phyloP scores from a whole-genome alignment of 2,329 filamentous ascomycete genomes.

The Beauveria varroae region DNA sequence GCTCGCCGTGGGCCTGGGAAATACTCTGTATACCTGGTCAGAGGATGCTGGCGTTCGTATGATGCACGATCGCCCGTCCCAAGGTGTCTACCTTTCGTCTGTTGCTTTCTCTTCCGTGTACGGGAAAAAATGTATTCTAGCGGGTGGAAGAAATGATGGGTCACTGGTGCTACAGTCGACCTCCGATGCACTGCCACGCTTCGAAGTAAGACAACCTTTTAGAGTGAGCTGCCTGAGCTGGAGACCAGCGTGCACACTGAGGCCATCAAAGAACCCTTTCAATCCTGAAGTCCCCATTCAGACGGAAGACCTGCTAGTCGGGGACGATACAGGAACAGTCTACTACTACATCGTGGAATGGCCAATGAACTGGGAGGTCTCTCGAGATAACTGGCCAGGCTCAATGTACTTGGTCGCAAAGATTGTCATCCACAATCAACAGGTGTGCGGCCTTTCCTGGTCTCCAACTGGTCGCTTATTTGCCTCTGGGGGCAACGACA shows the following conservation, averaged over 20 bases:
- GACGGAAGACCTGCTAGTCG: constrained; percentile 79
- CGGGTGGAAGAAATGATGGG: constrained; percentile 73
- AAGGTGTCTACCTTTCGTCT: constrained; percentile 60
- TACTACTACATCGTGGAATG: constrained; percentile 91
- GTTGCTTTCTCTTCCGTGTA: constrained; percentile 79
- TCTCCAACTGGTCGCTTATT: constrained; percentile 68
- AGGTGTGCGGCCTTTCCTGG: constrained; percentile 92
- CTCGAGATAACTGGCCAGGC: constrained; percentile 64
- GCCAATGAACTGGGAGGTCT: constrained; percentile 57
- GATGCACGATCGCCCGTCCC: constrained; percentile 27
- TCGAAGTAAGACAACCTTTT: constrained; percentile 64
- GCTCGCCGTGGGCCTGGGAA: constrained; percentile 75
- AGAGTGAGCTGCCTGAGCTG: constrained; percentile 77
- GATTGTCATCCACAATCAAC: constrained; percentile 74
- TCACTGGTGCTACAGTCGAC: constrained; percentile 72
- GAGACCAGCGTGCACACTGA: constrained; percentile 53
- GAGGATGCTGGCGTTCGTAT: constrained; percentile 58
- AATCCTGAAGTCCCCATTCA: constrained; percentile 44
- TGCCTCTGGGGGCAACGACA: constrained; percentile 89
- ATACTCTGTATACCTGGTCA: constrained; percentile 82
- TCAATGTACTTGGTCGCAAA: constrained; percentile 69
- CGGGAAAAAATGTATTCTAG: constrained; percentile 73
- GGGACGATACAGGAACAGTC: constrained; percentile 73
- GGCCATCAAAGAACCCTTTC: constrained; percentile 44
- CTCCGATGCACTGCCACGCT: constrained; percentile 61